Evolutionary conservation across 1,139 yeast species (phyloP), one percentile per base, ranked within the genome.

Genomic region (Citeromyces hawaiiensis): DNA sequence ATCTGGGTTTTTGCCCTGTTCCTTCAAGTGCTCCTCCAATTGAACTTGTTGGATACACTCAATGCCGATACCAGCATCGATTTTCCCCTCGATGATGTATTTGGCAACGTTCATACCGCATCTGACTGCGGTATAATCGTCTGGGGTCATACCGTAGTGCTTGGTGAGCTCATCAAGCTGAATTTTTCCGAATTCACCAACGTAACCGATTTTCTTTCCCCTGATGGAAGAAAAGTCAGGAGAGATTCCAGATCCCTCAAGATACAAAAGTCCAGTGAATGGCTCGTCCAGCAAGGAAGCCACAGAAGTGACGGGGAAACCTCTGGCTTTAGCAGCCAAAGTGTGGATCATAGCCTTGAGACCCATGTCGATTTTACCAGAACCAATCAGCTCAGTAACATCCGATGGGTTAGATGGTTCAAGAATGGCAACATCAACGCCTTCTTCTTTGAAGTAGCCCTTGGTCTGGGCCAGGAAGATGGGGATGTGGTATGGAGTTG

Each of bases 41-140:
- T 72, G 74, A 36, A 72, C 77, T 54, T 69, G 76, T 54, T 72
- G 77, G 51, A 72, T 69, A 53, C 76, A 70, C 52, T 72, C 78
- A 44, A 72, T 68, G 47, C 78, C 77, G 50, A 71, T 66, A 42
- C 77, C 77, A 41, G 76, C 76, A 52, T 72, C 75, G 41, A 72
- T 70, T 45, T 63, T 60, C 32, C 76, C 77, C 43, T 70, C 73
- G 42, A 72, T 66, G 48, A 72, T 70, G 48, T 64, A 65, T 49
- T 69, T 70, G 43, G 77, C 74, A 39, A 72, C 76, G 48, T 72
- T 72, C 78, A 72, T 72, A 39, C 78, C 77, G 48, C 76, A 70
- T 53, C 77, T 63, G 39, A 72, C 73, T n/a, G 77, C 74, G 40
- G 75, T 70, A 53, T 71, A 72, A 51, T 72, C 77, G 34, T 60